Base-by-base conservation (phyloP, 441 rosid species). In the Adansonia madagascariensis region DNA sequence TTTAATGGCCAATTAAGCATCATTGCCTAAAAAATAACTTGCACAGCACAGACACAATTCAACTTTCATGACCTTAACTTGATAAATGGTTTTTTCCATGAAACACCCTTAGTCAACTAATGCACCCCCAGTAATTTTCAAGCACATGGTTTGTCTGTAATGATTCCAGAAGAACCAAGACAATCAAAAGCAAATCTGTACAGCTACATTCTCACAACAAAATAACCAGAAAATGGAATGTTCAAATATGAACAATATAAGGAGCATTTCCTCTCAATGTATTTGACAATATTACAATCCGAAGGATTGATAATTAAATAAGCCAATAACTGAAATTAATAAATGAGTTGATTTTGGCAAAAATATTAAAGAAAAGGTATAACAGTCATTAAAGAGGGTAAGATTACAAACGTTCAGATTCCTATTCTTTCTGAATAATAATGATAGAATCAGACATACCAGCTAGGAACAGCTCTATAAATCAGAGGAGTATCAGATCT, bases 401-500 rank as follows among this genome's bases (percentile, higher is more conserved):
- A 71, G 52, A 50, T 52, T 35, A 20, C 20, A 59, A 71, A 71
- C 17, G 8, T 9, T 55, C 35, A 43, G 12, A 15, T 75, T 35
- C 15, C 64, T 50, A 56, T 50, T 52, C 52, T 75, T 75, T 75
- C 50, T 3, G 35, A 47, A 74, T 47, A 61, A 49, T 18, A 56
- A 39, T 35, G 52, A 71, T 8, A 31, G 22, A 41, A 73, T 22
- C 44, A 75, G 75, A 47, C 86, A 76, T 87, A 97, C 99, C 99
- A 97, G 83, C 98, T 95, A 8, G 99, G 98, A 82, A 97, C 98
- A 71, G 99, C 99, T 88, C 98, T 86, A 77, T 94, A 93, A 55
- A 97, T 92, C 78, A 97, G 99, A 77, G 99, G 99, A 17, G 98
- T 92, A 70, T 94, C 97, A 76, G 99, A 95, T 88, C 99, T 91